phyloP scores from a whole-genome alignment of 257 asterid species.

The Catharanthus roseus region DNA sequence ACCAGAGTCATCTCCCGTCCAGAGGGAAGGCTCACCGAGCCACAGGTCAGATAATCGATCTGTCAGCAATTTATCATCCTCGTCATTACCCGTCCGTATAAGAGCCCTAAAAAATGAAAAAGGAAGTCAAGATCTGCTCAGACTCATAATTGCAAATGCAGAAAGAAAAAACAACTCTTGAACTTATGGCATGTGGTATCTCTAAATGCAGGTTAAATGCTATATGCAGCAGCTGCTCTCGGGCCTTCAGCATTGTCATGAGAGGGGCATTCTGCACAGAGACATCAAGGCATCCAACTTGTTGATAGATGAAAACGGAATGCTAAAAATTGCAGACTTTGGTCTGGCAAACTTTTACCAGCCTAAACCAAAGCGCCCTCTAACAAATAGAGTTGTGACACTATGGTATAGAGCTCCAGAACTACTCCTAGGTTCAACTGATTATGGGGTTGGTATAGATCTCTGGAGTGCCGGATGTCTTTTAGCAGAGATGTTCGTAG shows the following conservation, averaged over 20 bases:
- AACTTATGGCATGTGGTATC: not conserved
- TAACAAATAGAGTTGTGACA: slow-evolving; percentile 72
- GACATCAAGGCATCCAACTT: slow-evolving; percentile 73
- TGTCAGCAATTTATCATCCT: not conserved
- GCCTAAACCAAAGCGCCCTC: slow-evolving; percentile 37
- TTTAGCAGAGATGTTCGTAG: slow-evolving; percentile 64
- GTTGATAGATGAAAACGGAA: slow-evolving; percentile 59
- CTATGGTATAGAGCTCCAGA: slow-evolving; percentile 91
- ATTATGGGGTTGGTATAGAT: slow-evolving; percentile 77
- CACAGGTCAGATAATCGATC: slow-evolving; percentile 45
- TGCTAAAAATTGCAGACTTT: slow-evolving; percentile 77
- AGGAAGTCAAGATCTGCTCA: not conserved
- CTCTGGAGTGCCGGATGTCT: slow-evolving; percentile 85
- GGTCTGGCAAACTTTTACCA: slow-evolving; percentile 60
- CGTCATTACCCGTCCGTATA: no score
- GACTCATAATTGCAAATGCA: not conserved
- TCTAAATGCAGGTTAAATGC: slow-evolving; percentile 51
- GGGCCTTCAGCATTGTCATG: slow-evolving; percentile 79
- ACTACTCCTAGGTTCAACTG: slow-evolving; percentile 58
- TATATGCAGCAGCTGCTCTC: slow-evolving; percentile 74
- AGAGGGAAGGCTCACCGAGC: slow-evolving; percentile 52
- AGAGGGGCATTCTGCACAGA: slow-evolving; percentile 69
- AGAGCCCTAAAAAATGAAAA: no score
- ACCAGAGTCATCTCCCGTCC: slow-evolving; percentile 45
- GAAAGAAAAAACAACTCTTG: not conserved